These are phyloP conservation scores for Amauroascus verrucosus DNA, from an alignment of 2,329 filamentous ascomycete genomes.

Conservation along the genomic window DNA sequence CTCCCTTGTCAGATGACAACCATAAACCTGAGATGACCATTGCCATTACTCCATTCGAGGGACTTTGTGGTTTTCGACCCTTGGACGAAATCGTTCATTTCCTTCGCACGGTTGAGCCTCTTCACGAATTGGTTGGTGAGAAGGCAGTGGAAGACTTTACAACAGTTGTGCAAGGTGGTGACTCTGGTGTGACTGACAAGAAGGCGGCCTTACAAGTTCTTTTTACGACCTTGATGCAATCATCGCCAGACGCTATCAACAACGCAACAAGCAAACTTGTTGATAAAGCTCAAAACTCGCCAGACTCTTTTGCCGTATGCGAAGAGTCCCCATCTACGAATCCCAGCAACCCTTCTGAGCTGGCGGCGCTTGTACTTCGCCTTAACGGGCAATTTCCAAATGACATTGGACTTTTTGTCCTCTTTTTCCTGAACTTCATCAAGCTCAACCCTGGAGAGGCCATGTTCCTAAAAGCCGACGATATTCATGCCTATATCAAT, in stretches of 20 bases:
- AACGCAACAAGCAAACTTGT: constrained; percentile 59
- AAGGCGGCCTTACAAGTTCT: constrained; percentile 65
- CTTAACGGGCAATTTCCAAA: constrained; percentile 75
- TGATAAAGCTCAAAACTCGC: constrained; percentile 56
- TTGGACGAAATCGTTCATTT: constrained; percentile 80
- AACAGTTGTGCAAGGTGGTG: constrained; percentile 42
- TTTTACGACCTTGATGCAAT: constrained; percentile 74
- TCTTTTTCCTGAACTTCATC: constrained; percentile 96
- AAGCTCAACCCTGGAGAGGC: constrained; percentile 80
- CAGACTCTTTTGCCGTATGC: constrained; percentile 59
- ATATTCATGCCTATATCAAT: constrained; percentile 79
- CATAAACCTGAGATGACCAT: constrained; percentile 99
- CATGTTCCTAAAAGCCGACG: constrained; percentile 90
- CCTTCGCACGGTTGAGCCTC: constrained; percentile 53
- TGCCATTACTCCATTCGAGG: constrained; percentile 90
- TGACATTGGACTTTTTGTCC: constrained; percentile 86
- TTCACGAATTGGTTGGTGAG: constrained; percentile 55
- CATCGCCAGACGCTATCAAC: constrained; percentile 55
- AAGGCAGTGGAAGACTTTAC: constrained; percentile 45
- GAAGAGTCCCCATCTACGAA: constrained; percentile 27
- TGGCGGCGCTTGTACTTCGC: constrained; percentile 66
- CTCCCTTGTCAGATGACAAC: constrained; percentile 61
- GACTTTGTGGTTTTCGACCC: constrained; percentile 88
- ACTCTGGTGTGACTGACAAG: constrained; percentile 37
- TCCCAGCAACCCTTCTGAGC: constrained; percentile 42